These are phyloP conservation scores for Phytophthora lateralis DNA, from an alignment of 352 stramenopile species.

Conservation along the genomic window DNA sequence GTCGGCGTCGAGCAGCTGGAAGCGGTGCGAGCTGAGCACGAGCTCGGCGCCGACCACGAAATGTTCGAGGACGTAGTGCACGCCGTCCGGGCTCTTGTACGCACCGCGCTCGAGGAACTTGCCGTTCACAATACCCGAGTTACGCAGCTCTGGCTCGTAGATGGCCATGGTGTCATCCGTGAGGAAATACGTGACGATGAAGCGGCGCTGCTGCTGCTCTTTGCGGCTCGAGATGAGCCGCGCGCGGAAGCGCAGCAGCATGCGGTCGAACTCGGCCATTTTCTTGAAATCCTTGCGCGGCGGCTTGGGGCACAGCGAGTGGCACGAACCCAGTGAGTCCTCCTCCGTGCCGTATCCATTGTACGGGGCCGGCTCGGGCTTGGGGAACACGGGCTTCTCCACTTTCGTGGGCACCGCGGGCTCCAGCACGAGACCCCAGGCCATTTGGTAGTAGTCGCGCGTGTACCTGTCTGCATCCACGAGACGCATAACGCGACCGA, in stretches of 20 bases:
- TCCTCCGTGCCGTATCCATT: constrained; percentile 82
- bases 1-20: constrained; percentile 79
- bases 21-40: constrained; percentile 70
- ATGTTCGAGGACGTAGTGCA: constrained; percentile 61
- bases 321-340: constrained; percentile 73
- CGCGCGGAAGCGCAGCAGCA: constrained; percentile 74
- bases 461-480: constrained; percentile 83
- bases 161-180: constrained; percentile 79
- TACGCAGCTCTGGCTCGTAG: constrained; percentile 80
- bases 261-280: constrained; percentile 78
- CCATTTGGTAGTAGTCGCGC: constrained; percentile 73
- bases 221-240: constrained; percentile 77
- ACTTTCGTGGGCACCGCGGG: constrained; percentile 49
- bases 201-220: constrained; percentile 77
- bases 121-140: constrained; percentile 81
- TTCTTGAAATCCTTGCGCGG: constrained; percentile 85
- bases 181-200: constrained; percentile 86
- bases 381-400: constrained; percentile 54
- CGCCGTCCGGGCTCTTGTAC: constrained; percentile 69
- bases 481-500: constrained; percentile 67
- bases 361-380: constrained; percentile 65
- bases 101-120: constrained; percentile 85
- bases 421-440: constrained; percentile 58
- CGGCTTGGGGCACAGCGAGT: constrained; percentile 67
- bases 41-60: constrained; percentile 67